Base-by-base conservation (phyloP, 345 rosid genomes). In the Tarenaya hassleriana region DNA sequence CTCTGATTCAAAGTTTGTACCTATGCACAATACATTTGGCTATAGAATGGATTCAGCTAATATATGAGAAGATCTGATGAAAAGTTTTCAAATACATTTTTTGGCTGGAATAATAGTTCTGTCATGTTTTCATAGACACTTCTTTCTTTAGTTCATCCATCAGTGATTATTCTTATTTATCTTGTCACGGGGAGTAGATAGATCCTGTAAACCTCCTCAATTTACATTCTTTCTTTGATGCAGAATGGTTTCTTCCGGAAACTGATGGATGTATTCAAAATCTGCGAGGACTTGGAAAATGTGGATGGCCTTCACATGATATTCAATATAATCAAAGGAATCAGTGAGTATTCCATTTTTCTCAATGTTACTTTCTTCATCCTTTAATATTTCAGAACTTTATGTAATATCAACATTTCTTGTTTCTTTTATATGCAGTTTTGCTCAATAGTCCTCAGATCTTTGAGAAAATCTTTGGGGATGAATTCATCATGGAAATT, bases 401-500 rank as follows among this genome's bases (percentile, higher is more conserved):
- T 42, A 7, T 32, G 16, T 60, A 31, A 53, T 42, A 42, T 10
- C 32, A 43, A 52, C 35, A 34, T 21, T 41, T 59, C 40, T 71
- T 63, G 3, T 55, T 58, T 10, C 38, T 45, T 52, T 56, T 34
- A 19, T 52, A 12, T 46, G 80, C 89, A 94, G 99, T 94, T 75
- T 66, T 88, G 66, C 91, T 94, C 54, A 94, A 88, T 55, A 94
- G 83, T 68, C 77, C 92, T 70, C 99, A 80, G 71, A 77, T 94
- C 50, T 75, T 94, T 44, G 99, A 88, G 70, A 88, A 77, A 75
- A 78, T 88, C 47, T 88, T 88, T 64, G 96, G 92, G 66, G 96
- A 94, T 78, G 99, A 94, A 55, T 68, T 86, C 58, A 79, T 94
- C 61, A 86, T 94, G 91, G 95, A 94, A 61, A 75, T 88, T 52